A percentile compares a stretch with the other conserved stretches of the same genome.
Evolutionary conservation across 148 eudicot genomes (phyloP).

Genomic region (Nepenthes mirabilis): DNA sequence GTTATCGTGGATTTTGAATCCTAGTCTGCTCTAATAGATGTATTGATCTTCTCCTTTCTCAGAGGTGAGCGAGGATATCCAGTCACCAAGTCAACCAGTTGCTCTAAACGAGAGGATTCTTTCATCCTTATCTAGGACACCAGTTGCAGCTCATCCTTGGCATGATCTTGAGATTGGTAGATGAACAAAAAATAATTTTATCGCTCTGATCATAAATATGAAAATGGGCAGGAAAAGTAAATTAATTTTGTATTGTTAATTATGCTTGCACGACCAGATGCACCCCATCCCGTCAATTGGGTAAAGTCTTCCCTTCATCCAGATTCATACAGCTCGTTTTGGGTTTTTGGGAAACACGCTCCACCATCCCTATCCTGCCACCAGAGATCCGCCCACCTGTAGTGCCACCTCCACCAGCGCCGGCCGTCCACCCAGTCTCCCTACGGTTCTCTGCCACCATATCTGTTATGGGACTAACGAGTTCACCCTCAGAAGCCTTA

Average conservation of each 20-base stretch:
- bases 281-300: slow-evolving; percentile 38
- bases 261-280: slow-evolving; percentile 37
- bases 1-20: not conserved
- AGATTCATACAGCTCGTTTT: not conserved
- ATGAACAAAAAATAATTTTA: not conserved
- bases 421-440: too few relatives aligned
- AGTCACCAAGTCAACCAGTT: slow-evolving; percentile 15
- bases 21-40: not conserved
- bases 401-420: too few relatives aligned
- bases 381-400: too few relatives aligned
- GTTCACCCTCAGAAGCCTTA: too few relatives aligned
- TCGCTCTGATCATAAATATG: too few relatives aligned
- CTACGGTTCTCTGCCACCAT: too few relatives aligned
- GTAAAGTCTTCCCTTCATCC: slow-evolving; percentile 16
- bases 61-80: slow-evolving; percentile 14
- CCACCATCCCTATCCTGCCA: too few relatives aligned
- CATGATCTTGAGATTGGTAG: slow-evolving; percentile 11
- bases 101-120: slow-evolving; percentile 13
- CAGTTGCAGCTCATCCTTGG: slow-evolving; percentile 13
- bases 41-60: not conserved
- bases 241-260: not conserved
- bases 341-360: not conserved
- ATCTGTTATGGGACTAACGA: too few relatives aligned
- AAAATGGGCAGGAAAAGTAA: not conserved
- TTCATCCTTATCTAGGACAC: slow-evolving; percentile 7